Percentiles rank a stretch among this genome's conserved stretches.
Evolutionary conservation across 2,329 filamentous ascomycete species (phyloP).

Genomic region (Epichloe sp.): DNA sequence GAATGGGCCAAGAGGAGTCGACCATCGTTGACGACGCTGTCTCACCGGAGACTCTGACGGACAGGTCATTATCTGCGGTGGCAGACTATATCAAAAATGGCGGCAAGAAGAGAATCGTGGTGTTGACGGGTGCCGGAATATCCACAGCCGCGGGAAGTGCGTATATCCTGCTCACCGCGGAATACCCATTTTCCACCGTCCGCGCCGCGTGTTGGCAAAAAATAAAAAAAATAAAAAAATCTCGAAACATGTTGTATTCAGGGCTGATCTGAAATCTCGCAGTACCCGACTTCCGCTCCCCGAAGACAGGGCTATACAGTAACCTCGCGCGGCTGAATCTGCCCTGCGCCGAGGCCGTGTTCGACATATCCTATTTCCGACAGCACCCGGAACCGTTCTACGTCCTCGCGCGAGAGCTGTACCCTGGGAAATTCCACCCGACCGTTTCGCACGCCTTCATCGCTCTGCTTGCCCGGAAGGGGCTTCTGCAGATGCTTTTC

Average conservation of each 20-base stretch:
- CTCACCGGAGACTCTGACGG: slow-evolving; percentile 49
- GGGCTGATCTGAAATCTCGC: slow-evolving; percentile 7
- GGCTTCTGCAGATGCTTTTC: slow-evolving; percentile 71
- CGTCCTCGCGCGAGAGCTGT: slow-evolving; percentile 78
- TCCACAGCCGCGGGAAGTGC: slow-evolving; percentile 56
- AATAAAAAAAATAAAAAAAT: too few species aligned
- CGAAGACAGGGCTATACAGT: slow-evolving; percentile 84
- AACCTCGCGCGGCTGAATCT: slow-evolving; percentile 79
- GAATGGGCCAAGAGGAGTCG: slow-evolving; percentile 82
- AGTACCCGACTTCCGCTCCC: slow-evolving; percentile 91
- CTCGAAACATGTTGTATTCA: too few species aligned
- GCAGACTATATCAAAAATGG: slow-evolving; percentile 70
- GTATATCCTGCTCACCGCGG: background rate
- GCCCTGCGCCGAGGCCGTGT: slow-evolving; percentile 83
- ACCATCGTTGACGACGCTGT: slow-evolving; percentile 48
- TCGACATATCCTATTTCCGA: slow-evolving; percentile 84
- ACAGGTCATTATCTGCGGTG: slow-evolving; percentile 58
- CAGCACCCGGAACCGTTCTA: slow-evolving; percentile 83
- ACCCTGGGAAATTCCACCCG: slow-evolving; percentile 77
- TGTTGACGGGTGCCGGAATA: slow-evolving; percentile 86
- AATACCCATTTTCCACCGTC: too few species aligned
- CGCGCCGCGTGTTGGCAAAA: too few species aligned
- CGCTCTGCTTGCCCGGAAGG: slow-evolving; percentile 65
- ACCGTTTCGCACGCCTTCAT: slow-evolving; percentile 89
- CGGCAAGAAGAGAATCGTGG: slow-evolving; percentile 56